A percentile compares a stretch with the other conserved stretches of the same genome.
Evolutionary conservation across 1,284 basidiomycete species (phyloP).

Genomic region (Ceratobasidium sp.): DNA sequence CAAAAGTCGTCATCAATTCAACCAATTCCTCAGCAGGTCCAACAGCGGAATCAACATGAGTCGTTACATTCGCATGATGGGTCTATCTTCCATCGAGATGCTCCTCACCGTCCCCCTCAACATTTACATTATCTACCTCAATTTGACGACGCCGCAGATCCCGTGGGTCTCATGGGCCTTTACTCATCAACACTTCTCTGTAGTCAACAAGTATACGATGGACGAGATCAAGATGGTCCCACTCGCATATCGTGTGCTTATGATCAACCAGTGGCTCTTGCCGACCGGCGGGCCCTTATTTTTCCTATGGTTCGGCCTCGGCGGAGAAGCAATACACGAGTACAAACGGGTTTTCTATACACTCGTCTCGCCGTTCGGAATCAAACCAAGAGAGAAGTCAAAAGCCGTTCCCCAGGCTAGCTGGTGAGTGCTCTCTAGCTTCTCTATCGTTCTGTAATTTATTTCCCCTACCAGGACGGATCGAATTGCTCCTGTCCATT

Average conservation of each 20-base stretch:
- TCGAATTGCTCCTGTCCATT: neutral
- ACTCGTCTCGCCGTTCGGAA: conserved; percentile 2
- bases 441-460: neutral
- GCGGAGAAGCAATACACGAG: neutral
- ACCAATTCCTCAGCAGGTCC: conserved; percentile 28
- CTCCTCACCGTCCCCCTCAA: conserved; percentile 29
- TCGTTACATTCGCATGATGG: conserved; percentile 42
- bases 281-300: conserved; percentile 9
- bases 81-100: conserved; percentile 31
- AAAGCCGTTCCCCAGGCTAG: neutral
- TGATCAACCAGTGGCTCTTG: conserved; percentile 2
- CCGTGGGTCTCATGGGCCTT: conserved; percentile 69
- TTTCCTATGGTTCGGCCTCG: conserved; percentile 30
- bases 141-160: conserved; percentile 25
- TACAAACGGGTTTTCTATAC: neutral
- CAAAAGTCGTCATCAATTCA: conserved; percentile 43
- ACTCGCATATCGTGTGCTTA: neutral
- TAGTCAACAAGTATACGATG: neutral
- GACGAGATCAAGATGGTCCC: neutral
- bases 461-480: neutral
- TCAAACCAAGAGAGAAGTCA: conserved; percentile 7
- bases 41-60: conserved; percentile 22
- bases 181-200: conserved; percentile 60
- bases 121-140: conserved; percentile 50
- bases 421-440: neutral